Evolutionary conservation across 371 early-diverging fungal species (phyloP), one percentile per base, ranked within the genome.

Genomic region (Mortierella sp.): DNA sequence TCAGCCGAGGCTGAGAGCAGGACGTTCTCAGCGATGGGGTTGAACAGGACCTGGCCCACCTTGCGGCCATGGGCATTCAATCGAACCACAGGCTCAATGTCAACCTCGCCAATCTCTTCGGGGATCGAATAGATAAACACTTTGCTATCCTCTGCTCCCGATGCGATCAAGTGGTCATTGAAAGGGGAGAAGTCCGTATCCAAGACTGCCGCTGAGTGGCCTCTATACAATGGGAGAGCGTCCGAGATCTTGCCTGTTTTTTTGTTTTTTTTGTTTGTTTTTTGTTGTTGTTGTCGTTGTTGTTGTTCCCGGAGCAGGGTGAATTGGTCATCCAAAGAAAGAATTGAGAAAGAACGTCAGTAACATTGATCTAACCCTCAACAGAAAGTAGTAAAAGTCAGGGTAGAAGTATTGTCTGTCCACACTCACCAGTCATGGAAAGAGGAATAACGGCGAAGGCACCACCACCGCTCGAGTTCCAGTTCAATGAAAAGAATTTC

Each of bases 181-280:
- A 98, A 99, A 23, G 98, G 99, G 67, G 97, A 95, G 68, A 97
- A 99, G 77, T 95, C 97, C 29, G 98, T 99, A 84, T 99, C 99
- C 57, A 98, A 86, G 14, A 99, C 99, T 45, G 98, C 91, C 7
- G 90, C 97, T 15, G 95, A 90, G 76, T 99, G 99, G 26, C 97
- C 99, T 66, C 90, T 89, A 72, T 93, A 96, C 28, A 97, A 85
- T 2, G 99, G 98, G 53, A 91, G 89, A 63, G 90, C 90, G 48
- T 93, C 94, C 29, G 92, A 88, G 47, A 98, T 84, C 83, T 96
- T 97, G 70, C 93, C 93, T 91, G n/a, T n/a, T n/a, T n/a, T n/a
- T n/a, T n/a, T n/a, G n/a, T n/a, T n/a, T n/a, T n/a, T n/a, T n/a
- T n/a, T n/a, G n/a, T n/a, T n/a, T n/a, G n/a, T n/a, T n/a, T n/a